Evolutionary conservation across 306 rosid species (phyloP), one percentile per base, ranked within the genome.

Genomic region (Vigna mungo): DNA sequence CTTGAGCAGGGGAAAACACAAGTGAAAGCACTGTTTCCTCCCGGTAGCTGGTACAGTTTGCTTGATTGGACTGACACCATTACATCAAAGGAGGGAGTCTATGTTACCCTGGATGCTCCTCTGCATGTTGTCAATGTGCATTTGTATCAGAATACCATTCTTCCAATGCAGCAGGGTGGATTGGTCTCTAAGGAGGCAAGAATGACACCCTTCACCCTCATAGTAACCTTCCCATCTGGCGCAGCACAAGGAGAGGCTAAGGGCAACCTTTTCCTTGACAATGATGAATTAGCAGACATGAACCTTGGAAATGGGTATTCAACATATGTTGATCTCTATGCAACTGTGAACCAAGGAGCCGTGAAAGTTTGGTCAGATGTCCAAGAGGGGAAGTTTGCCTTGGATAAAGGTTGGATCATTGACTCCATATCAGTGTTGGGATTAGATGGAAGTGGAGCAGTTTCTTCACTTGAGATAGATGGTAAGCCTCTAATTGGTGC

Each of bases 131-230:
- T 95, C 17, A 95, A 95, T 69, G 97, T 95, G 49, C 99, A 95
- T 87, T 48, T 95, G 78, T 92, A 90, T 86, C 97, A 95, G 84
- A 90, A 86, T 63, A 74, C 88, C 72, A 95, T 95, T 73, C 81
- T 95, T 53, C 99, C 99, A 20, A 88, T 92, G 93, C 99, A 95
- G 86, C 93, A 54, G 64, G 99, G 99, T 25, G 97, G 97, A 41
- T 1, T 88, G 84, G 46, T 92, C 54, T 90, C 99, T 0, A 92
- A 89, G 89, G 97, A 86, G 12, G 99, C 99, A 0, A 79, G 97
- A 53, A 84, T 23, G 75, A 95, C 99, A 7, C 99, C 99, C 5
- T 95, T 89, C 81, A 90, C 76, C 41, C 92, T 92, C 10, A 9
- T 90, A 0, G 84, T 95, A 7, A 81, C 97, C 12, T 89, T 95